phyloP scores from a whole-genome alignment of 2,329 filamentous ascomycete species.

The Apiospora kogelbergensis region DNA sequence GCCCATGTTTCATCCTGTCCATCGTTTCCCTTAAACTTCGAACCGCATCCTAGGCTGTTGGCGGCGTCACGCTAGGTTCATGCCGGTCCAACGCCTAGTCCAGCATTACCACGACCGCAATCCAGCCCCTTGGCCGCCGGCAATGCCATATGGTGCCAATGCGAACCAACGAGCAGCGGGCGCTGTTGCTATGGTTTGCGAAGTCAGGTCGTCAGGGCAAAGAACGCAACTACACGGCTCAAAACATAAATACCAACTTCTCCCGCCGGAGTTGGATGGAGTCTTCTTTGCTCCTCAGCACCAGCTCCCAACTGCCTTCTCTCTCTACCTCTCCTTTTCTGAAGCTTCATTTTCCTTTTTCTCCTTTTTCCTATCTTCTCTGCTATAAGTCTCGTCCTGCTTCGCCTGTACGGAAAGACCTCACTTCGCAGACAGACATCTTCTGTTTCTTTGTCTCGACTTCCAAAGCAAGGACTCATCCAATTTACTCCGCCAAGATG shows the following conservation, averaged over 20 bases:
- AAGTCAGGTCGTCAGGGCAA: neutral
- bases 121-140: neutral
- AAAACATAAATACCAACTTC: slow-evolving; percentile 4
- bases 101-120: neutral
- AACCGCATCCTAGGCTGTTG: neutral
- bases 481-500: neutral
- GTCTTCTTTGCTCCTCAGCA: slow-evolving; percentile 1
- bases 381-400: neutral
- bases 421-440: neutral
- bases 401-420: neutral
- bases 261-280: neutral
- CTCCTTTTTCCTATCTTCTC: neutral
- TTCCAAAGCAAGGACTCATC: neutral
- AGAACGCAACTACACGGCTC: neutral
- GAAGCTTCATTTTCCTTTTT: neutral
- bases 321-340: slow-evolving; percentile 4
- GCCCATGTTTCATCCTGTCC: slow-evolving; percentile 1
- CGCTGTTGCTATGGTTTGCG: neutral
- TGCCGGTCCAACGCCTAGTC: neutral
- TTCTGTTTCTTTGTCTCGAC: neutral
- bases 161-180: neutral
- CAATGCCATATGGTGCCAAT: slow-evolving; percentile 1
- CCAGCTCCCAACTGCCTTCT: neutral
- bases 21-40: neutral
- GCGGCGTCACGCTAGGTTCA: neutral